These are phyloP conservation scores for Mucor plumbeus DNA, from an alignment of 371 early-diverging fungal genomes.

Conservation along the genomic window DNA sequence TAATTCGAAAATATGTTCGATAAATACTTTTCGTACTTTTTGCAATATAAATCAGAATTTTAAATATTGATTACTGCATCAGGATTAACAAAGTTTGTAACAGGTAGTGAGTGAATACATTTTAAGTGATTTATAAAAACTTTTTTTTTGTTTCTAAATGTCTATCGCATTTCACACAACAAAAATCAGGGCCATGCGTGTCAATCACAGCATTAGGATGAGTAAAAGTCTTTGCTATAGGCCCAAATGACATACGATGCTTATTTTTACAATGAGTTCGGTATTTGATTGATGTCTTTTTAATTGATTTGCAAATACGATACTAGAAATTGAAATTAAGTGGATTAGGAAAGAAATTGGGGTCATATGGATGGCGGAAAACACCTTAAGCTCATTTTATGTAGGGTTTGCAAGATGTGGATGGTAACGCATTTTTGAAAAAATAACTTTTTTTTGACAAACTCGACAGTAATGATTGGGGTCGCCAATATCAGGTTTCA, in stretches of 20 bases:
- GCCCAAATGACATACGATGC: background rate
- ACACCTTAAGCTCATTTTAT: background rate
- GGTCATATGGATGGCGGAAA: too few species aligned
- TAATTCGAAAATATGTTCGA: too few species aligned
- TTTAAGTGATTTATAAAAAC: too few species aligned
- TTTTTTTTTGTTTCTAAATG: too few species aligned
- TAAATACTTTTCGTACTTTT: too few species aligned
- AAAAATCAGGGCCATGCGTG: background rate
- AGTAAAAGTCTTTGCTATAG: background rate
- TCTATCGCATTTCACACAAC: background rate
- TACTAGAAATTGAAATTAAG: background rate
- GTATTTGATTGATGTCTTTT: background rate
- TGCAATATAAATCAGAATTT: too few species aligned
- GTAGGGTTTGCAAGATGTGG: background rate
- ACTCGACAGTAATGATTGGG: background rate
- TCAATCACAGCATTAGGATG: background rate
- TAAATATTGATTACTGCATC: too few species aligned
- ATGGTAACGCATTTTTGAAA: background rate
- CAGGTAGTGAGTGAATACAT: too few species aligned
- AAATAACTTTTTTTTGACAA: background rate
- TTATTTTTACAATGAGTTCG: background rate
- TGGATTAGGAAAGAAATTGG: background rate
- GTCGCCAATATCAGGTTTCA: background rate
- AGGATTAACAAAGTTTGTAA: too few species aligned
- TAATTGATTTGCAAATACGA: too few species aligned